These are phyloP conservation scores for Erodium maritimum DNA, from an alignment of 345 rosid genomes.

Conservation along the genomic window DNA sequence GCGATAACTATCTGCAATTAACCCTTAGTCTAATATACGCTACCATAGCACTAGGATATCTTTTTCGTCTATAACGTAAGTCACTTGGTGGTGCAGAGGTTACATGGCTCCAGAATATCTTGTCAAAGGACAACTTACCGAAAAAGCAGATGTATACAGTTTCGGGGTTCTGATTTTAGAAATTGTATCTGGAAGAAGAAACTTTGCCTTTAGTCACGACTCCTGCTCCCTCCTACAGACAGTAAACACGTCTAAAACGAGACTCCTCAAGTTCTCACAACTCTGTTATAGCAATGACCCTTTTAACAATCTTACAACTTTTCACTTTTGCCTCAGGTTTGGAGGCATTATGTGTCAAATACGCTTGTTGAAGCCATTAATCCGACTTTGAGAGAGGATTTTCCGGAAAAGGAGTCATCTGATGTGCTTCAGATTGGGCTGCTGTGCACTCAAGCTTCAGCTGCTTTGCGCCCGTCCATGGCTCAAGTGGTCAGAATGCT, in stretches of 20 bases:
- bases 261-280: too few species aligned
- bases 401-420: slow-evolving; percentile 3
- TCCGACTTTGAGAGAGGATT: slow-evolving; percentile 7
- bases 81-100: slow-evolving; percentile 8
- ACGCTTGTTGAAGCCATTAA: slow-evolving; percentile 5
- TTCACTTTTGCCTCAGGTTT: slow-evolving; percentile 2
- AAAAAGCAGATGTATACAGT: slow-evolving; percentile 14
- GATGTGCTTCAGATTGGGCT: slow-evolving; percentile 13
- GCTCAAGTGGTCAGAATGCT: slow-evolving; percentile 10
- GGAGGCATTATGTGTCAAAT: slow-evolving; percentile 9
- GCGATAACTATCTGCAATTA: too few species aligned
- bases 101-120: slow-evolving; percentile 20
- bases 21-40: too few species aligned
- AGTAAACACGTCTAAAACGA: too few species aligned
- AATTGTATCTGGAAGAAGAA: slow-evolving; percentile 11
- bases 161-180: slow-evolving; percentile 11
- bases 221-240: slow-evolving; percentile 6
- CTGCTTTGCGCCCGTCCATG: slow-evolving; percentile 13
- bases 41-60: too few species aligned
- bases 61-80: too few species aligned
- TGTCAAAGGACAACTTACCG: slow-evolving; percentile 14
- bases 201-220: slow-evolving; percentile 2
- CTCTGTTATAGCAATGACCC: too few species aligned
- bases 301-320: too few species aligned
- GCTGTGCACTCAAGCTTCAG: slow-evolving; percentile 16